These are phyloP conservation scores for Chlorella ohadii DNA, from an alignment of 139 green algal genomes.

Conservation along the genomic window DNA sequence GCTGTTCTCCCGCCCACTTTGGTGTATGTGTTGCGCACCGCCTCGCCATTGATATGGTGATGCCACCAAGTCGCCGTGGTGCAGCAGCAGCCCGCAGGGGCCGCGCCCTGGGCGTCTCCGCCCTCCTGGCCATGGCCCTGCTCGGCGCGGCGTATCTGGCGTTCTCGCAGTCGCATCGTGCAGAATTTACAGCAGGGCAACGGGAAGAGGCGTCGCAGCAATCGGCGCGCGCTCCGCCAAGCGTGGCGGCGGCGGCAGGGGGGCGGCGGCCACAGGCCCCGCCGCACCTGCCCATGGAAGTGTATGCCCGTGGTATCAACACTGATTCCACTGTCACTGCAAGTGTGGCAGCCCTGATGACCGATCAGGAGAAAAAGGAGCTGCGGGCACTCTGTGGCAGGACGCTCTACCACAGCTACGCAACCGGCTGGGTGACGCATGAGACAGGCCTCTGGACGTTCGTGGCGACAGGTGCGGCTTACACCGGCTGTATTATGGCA, in stretches of 20 bases:
- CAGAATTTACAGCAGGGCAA: too few relatives aligned
- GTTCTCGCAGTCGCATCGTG: too few relatives aligned
- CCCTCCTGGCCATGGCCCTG: too few relatives aligned
- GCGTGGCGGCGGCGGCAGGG: background rate
- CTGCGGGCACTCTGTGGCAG: slow-evolving; percentile 55
- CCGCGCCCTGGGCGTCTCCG: too few relatives aligned
- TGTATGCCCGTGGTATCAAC: background rate
- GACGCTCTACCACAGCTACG: slow-evolving; percentile 61
- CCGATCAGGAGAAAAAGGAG: background rate
- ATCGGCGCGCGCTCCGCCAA: background rate
- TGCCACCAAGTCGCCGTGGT: too few relatives aligned
- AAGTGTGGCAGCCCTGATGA: background rate
- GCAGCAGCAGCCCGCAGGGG: too few relatives aligned
- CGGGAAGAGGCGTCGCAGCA: too few relatives aligned
- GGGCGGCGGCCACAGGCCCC: background rate
- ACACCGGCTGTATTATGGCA: too few relatives aligned
- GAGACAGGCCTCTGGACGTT: slow-evolving; percentile 23
- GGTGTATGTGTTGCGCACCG: too few relatives aligned
- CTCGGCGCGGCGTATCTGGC: too few relatives aligned
- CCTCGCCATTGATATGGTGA: too few relatives aligned
- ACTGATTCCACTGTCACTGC: background rate
- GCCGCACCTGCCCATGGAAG: background rate
- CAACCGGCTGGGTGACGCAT: slow-evolving; percentile 23
- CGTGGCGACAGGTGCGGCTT: slow-evolving; percentile 16
- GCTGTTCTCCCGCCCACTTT: too few relatives aligned